Evolutionary conservation across 2,329 filamentous ascomycete species (phyloP).

Genomic region (Herpotrichia juniperi): DNA sequence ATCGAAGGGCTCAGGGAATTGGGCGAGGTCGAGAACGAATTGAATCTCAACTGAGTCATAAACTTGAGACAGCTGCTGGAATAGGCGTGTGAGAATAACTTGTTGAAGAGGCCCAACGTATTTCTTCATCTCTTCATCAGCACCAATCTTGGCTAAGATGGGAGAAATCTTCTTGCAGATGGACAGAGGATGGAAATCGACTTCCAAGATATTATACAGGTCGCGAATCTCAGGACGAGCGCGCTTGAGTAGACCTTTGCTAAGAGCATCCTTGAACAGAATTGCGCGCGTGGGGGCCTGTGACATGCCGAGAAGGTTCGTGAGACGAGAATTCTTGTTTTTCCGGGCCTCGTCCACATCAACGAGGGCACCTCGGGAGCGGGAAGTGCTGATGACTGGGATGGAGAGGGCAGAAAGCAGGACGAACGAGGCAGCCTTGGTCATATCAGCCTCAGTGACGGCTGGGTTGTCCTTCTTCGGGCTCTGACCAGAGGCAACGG

Average conservation of each 20-base stretch:
- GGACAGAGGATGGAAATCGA: slow-evolving; percentile 97
- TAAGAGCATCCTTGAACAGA: slow-evolving; percentile 94
- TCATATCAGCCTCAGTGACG: slow-evolving; percentile 85
- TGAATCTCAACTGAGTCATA: slow-evolving; percentile 96
- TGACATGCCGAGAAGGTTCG: slow-evolving; percentile 92
- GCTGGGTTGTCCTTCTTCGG: slow-evolving; percentile 95
- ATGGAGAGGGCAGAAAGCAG: slow-evolving; percentile 95
- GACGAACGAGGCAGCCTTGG: slow-evolving; percentile 94
- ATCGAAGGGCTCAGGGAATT: slow-evolving; percentile 97
- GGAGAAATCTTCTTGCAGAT: slow-evolving; percentile 99
- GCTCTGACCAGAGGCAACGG: slow-evolving; percentile 83
- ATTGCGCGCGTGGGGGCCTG: slow-evolving; percentile 85
- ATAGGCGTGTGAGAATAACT: slow-evolving; percentile 95
- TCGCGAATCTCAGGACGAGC: slow-evolving; percentile 94
- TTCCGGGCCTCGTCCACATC: slow-evolving; percentile 97
- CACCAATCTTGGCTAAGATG: slow-evolving; percentile 90
- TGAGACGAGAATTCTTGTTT: slow-evolving; percentile 98
- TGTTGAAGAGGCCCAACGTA: slow-evolving; percentile 96
- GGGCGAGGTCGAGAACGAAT: slow-evolving; percentile 90
- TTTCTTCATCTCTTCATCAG: slow-evolving; percentile 94
- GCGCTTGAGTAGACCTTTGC: slow-evolving; percentile 92
- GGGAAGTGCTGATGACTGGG: slow-evolving; percentile 96
- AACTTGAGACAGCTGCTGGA: slow-evolving; percentile 98
- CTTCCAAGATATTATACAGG: slow-evolving; percentile 97
- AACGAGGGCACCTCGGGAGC: slow-evolving; percentile 92